Evolutionary conservation across 768 basidiomycete genomes (phyloP).

Genomic region (Podaxis mareebaensis): DNA sequence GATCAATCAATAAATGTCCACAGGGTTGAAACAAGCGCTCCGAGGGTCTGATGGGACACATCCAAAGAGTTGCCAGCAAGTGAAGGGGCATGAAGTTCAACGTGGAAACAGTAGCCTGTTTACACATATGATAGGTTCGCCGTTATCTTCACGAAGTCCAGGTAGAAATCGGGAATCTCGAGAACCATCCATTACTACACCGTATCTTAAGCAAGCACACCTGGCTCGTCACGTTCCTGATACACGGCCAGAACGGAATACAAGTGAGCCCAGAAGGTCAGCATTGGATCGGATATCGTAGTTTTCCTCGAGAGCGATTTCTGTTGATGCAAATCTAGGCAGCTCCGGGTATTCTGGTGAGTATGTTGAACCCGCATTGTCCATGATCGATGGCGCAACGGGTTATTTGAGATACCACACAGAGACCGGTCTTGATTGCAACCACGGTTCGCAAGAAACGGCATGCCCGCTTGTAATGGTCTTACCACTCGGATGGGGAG

Average conservation of each 20-base stretch:
- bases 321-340: conserved; percentile 4
- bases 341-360: conserved; percentile 13
- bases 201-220: conserved; percentile 13
- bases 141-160: conserved; percentile 14
- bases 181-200: conserved; percentile 8
- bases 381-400: conserved; percentile 6
- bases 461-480: conserved; percentile 15
- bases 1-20: conserved; percentile 12
- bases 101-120: conserved; percentile 15
- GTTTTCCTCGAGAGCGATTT: conserved; percentile 13
- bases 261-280: conserved; percentile 13
- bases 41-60: conserved; percentile 12
- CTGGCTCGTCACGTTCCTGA: conserved; percentile 15
- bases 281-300: conserved; percentile 6
- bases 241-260: conserved; percentile 13
- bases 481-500: conserved; percentile 22
- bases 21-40: conserved; percentile 14
- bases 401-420: conserved; percentile 10
- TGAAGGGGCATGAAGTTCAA: conserved; percentile 11
- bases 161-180: conserved; percentile 13
- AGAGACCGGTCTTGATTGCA: conserved; percentile 13
- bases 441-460: conserved; percentile 14
- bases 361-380: conserved; percentile 6
- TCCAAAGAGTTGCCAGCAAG: conserved; percentile 17
- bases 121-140: conserved; percentile 5